A percentile compares a stretch with the other conserved stretches of the same genome.
Evolutionary conservation across 768 basidiomycete species (phyloP).

Genomic region (Leccinum barrowsii): DNA sequence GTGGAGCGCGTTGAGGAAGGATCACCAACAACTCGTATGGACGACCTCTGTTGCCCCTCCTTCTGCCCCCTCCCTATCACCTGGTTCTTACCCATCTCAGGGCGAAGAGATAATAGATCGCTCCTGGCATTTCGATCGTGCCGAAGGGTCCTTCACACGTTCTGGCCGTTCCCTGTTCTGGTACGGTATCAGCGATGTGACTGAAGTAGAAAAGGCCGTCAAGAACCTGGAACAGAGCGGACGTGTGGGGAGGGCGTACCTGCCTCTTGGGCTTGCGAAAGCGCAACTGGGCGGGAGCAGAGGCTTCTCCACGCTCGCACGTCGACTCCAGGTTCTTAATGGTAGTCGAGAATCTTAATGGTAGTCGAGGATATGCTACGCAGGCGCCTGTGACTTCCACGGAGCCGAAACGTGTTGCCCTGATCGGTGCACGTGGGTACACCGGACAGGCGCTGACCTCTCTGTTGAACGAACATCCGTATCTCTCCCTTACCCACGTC

Average conservation of each 20-base stretch:
- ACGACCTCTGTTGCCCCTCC: slow-evolving; percentile 66
- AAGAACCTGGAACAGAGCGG: slow-evolving; percentile 70
- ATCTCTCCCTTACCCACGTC: slow-evolving; percentile 88
- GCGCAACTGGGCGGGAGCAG: slow-evolving; percentile 21
- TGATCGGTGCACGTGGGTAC: slow-evolving; percentile 95
- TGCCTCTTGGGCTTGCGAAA: slow-evolving; percentile 47
- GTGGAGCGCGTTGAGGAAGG: slow-evolving; percentile 93
- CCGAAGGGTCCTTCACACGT: slow-evolving; percentile 95
- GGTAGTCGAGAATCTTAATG: slow-evolving; percentile 34
- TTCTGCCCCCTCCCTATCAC: slow-evolving; percentile 5
- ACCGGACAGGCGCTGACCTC: slow-evolving; percentile 91
- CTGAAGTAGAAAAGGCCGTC: slow-evolving; percentile 86
- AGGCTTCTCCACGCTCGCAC: slow-evolving; percentile 22
- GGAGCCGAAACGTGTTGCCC: slow-evolving; percentile 82
- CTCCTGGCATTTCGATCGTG: slow-evolving; percentile 97
- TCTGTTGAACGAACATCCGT: slow-evolving; percentile 84
- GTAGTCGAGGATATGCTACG: slow-evolving; percentile 79
- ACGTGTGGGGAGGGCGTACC: slow-evolving; percentile 82
- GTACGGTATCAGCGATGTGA: slow-evolving; percentile 91
- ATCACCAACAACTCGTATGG: slow-evolving; percentile 94
- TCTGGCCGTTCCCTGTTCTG: slow-evolving; percentile 94
- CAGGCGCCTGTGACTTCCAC: slow-evolving; percentile 44
- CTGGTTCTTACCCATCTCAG: slow-evolving; percentile 9
- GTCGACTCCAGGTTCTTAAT: slow-evolving; percentile 35
- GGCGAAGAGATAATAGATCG: slow-evolving; percentile 87